Evolutionary conservation across 148 eudicot genomes (phyloP), one percentile per base, ranked within the genome.

Genomic region (Rhododendron ovatum): DNA sequence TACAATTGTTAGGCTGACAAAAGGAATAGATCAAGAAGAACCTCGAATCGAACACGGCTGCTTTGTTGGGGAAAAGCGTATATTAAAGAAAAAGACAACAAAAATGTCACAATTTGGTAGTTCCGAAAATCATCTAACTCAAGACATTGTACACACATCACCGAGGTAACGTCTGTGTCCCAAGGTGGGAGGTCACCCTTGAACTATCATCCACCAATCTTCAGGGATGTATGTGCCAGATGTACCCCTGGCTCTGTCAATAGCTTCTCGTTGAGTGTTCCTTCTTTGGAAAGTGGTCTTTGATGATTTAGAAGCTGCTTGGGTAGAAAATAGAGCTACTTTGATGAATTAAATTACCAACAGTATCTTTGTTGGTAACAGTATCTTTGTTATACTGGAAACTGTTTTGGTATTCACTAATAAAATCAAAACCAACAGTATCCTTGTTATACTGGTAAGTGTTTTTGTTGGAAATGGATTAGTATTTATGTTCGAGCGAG

Each of bases 261-360:
- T 77, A 89, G 37, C 74, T 87, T 87, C 57, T 88, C 90, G 17
- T 90, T 91, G 35, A 94, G 91, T 78, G 43, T 85, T 47, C 89
- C 92, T 4, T 86, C 89, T 84, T 87, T 89, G 3, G 91, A 87
- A 18, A 94, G 35, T 1, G 95, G 96, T 88, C 35, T 33, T 1
- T 33, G 35, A 33, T 33, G 35, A 33, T n/a, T 33, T 33, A 33
- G 35, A 33, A 33, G 35, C 35, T 33, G 35, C 94, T 88, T 59
- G 95, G 26, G 93, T 90, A 82, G 95, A 94, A 77, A 87, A 91
- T 11, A 94, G 88, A 4, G 96, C 95, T 77, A 93, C 89, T 69
- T 91, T 89, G 35, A 91, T 86, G 69, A 92, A 93, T 12, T 33
- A 33, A 33, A 33, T 33, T 33, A 33, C 35, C 35, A 33, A 33